These are phyloP conservation scores for Areca catechu DNA, from an alignment of 176 grass and related monocot genomes.

Conservation along the genomic window DNA sequence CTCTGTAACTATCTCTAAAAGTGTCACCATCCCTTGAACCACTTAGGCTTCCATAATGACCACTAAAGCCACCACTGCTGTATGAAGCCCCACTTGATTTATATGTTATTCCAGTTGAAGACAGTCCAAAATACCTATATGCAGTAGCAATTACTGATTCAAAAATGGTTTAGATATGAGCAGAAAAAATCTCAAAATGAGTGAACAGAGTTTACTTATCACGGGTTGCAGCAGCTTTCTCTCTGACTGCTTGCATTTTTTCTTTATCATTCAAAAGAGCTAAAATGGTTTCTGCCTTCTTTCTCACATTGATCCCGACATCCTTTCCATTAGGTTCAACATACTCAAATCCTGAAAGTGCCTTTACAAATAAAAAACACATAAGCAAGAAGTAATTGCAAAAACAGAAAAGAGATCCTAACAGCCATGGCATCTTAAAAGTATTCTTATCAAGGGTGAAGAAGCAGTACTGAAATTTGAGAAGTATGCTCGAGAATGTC, in stretches of 20 bases:
- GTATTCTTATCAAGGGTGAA: constrained; percentile 8
- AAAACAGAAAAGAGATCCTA: constrained; percentile 12
- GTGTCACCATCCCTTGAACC: constrained; percentile 63
- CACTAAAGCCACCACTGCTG: constrained; percentile 32
- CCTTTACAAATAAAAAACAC: constrained; percentile 27
- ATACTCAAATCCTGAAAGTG: constrained; percentile 90
- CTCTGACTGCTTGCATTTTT: constrained; percentile 81
- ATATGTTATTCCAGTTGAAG: constrained; percentile 74
- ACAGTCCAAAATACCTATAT: constrained; percentile 81
- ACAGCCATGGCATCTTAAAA: constrained; percentile 6
- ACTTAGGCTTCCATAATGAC: constrained; percentile 74
- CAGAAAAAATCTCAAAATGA: too few species aligned
- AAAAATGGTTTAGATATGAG: neutral
- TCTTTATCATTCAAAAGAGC: constrained; percentile 82
- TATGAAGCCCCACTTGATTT: constrained; percentile 74
- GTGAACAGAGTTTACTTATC: constrained; percentile 59
- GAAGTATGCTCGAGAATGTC: constrained; percentile 82
- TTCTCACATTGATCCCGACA: constrained; percentile 90
- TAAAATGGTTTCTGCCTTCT: constrained; percentile 89
- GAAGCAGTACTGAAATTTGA: constrained; percentile 68
- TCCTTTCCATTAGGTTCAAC: constrained; percentile 96
- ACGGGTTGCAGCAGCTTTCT: constrained; percentile 74
- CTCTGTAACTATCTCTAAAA: constrained; percentile 46
- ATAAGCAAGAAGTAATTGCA: constrained; percentile 17
- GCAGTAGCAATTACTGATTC: constrained; percentile 26